Percentiles rank a stretch among this genome's conserved stretches.
Evolutionary conservation across 805 yeast genomes (phyloP).

Genomic region (Ogataea ganodermae): DNA sequence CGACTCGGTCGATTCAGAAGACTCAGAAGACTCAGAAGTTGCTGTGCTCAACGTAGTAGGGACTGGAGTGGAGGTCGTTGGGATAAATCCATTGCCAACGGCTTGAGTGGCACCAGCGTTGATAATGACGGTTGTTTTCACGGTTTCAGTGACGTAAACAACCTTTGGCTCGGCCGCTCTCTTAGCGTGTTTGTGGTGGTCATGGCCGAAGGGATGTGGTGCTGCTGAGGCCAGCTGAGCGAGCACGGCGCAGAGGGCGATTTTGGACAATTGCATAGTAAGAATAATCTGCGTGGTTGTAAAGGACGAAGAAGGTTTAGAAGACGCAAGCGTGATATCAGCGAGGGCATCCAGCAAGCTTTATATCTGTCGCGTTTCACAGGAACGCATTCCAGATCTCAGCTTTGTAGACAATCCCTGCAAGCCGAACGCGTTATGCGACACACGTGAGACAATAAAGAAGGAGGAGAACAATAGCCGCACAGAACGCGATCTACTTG

Average conservation of each 20-base stretch:
- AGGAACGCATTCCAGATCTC: slow-evolving; percentile 4
- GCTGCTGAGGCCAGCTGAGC: slow-evolving; percentile 26
- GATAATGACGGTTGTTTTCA: slow-evolving; percentile 26
- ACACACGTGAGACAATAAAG: slow-evolving; percentile 1
- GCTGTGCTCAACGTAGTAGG: slow-evolving; percentile 9
- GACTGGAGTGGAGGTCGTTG: slow-evolving; percentile 14
- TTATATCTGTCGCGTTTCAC: slow-evolving; percentile 6
- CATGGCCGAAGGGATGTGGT: slow-evolving; percentile 22
- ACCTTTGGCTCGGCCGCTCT: slow-evolving; percentile 25
- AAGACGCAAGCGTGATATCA: neutral
- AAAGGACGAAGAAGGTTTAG: neutral
- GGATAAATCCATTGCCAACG: slow-evolving; percentile 14
- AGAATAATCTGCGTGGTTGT: neutral
- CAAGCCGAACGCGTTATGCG: slow-evolving; percentile 6
- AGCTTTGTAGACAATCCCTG: neutral
- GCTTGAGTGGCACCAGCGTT: slow-evolving; percentile 25
- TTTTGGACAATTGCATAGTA: slow-evolving; percentile 20
- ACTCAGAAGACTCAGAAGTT: slow-evolving; percentile 3
- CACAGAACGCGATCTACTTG: neutral
- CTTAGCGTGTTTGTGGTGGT: slow-evolving; percentile 18
- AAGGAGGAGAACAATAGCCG: neutral
- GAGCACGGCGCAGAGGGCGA: slow-evolving; percentile 24
- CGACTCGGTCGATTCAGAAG: slow-evolving; percentile 11
- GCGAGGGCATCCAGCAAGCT: neutral
- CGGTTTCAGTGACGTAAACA: slow-evolving; percentile 27